These are phyloP conservation scores for Dissoconium aciculare DNA, from an alignment of 2,329 filamentous ascomycete species.

Conservation along the genomic window DNA sequence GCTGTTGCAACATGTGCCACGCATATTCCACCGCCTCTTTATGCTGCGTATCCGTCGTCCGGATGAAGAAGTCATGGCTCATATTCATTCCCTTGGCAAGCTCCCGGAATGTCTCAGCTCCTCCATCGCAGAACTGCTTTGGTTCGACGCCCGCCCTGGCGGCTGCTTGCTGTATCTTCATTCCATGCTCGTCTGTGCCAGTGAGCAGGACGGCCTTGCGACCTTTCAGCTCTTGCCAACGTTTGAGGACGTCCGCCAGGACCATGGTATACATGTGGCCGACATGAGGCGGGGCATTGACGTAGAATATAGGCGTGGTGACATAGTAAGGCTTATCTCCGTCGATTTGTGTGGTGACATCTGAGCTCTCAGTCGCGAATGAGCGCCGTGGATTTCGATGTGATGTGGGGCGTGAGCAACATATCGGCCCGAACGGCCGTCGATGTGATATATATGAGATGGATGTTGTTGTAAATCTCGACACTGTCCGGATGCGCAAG, in stretches of 20 bases:
- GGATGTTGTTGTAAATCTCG: conserved; percentile 2
- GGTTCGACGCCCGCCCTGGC: conserved; percentile 53
- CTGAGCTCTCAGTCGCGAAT: too few relatives aligned
- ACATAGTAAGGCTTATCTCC: conserved; percentile 72
- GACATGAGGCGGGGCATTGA: conserved; percentile 91
- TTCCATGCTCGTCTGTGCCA: conserved; percentile 91
- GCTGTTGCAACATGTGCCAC: conserved; percentile 64
- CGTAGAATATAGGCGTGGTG: conserved; percentile 96
- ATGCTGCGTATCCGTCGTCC: conserved; percentile 76
- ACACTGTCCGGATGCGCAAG: too few relatives aligned
- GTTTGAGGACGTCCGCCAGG: conserved; percentile 76
- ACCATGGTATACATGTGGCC: conserved; percentile 92
- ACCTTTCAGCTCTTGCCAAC: conserved; percentile 71
- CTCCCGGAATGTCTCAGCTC: conserved; percentile 62
- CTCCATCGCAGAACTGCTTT: conserved; percentile 77
- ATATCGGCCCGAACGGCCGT: too few relatives aligned
- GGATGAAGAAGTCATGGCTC: conserved; percentile 72
- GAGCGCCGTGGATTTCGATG: not conserved
- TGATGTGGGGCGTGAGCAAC: too few relatives aligned
- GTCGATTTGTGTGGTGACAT: conserved; percentile 6
- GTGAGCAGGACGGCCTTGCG: conserved; percentile 62
- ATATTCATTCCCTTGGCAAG: conserved; percentile 57
- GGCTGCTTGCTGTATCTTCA: conserved; percentile 90
- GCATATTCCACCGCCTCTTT: conserved; percentile 74
- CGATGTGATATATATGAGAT: too few relatives aligned